Conservation (phyloP, 805 yeast species). For the Suhomyces canberraensis region DNA sequence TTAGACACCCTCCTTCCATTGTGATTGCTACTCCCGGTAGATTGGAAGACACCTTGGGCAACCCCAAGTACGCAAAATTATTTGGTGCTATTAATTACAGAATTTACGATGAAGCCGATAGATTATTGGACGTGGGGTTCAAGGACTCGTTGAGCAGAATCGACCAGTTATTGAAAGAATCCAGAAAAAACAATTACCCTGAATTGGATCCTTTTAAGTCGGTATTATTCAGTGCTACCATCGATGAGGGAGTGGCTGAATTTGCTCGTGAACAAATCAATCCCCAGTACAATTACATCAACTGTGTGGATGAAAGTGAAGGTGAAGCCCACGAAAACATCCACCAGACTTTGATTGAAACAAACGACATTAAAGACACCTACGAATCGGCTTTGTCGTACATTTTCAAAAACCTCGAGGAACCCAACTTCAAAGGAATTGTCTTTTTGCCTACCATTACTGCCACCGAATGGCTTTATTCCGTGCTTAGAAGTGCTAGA, state of each 20-base stretch:
- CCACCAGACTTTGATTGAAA: slow-evolving; percentile 58
- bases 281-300: slow-evolving; percentile 53
- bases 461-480: slow-evolving; percentile 57
- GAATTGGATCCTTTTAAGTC: slow-evolving; percentile 49
- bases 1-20: slow-evolving; percentile 48
- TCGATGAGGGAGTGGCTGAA: slow-evolving; percentile 60
- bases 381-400: slow-evolving; percentile 56
- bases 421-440: slow-evolving; percentile 64
- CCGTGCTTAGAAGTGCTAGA: slow-evolving; percentile 27
- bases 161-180: slow-evolving; percentile 43
- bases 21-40: slow-evolving; percentile 91
- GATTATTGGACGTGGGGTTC: slow-evolving; percentile 79
- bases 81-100: slow-evolving; percentile 58
- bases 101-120: slow-evolving; percentile 90
- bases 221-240: slow-evolving; percentile 84
- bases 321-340: slow-evolving; percentile 77
- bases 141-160: slow-evolving; percentile 60
- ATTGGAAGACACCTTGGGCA: slow-evolving; percentile 56
- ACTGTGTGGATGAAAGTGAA: slow-evolving; percentile 71
- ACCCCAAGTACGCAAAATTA: slow-evolving; percentile 40
- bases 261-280: slow-evolving; percentile 64
- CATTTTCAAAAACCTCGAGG: slow-evolving; percentile 39
- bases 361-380: slow-evolving; percentile 55
- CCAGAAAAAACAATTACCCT: slow-evolving; percentile 20
- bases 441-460: slow-evolving; percentile 78